Evolutionary conservation across 371 early-diverging fungal genomes (phyloP), one percentile per base, ranked within the genome.

Genomic region (Chytridium lagenaria): DNA sequence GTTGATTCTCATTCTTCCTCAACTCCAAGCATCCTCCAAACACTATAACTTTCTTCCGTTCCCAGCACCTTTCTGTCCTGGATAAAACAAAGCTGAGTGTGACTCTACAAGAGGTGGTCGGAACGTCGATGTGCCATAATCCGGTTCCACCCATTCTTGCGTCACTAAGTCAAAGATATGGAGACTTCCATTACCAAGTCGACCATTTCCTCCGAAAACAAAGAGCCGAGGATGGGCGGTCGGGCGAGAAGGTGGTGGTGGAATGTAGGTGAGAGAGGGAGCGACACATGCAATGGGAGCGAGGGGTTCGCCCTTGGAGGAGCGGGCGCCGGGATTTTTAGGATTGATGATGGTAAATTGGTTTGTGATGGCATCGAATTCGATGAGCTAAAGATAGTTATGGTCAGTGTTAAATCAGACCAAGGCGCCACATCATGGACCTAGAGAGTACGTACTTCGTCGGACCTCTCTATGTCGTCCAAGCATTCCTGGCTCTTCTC

Each of bases 111-210:
- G n/a, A 5, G 50, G 52, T 34, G 68, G 51, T 1, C 68, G 50
- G 12, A 50, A 33, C 12, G 12, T 33, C 10, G 31, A 3, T 37
- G 7, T 23, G 26, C 16, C 52, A 40, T 33, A 34, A 10, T 2
- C 1, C 1, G 68, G 68, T 30, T 50, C 51, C 12, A 49, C 44
- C 68, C 68, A 68, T 16, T 28, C 22, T 10, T 34, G 50, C 30
- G 68, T 31, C 1, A 15, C 36, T 1, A 68, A 51, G 52, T 68
- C 68, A 51, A 63, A 68, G 26, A 68, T 51, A 51, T 68, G 52
- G 2, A 68, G 51, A 1, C 36, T 31, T 26, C 51, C 34, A 30
- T 34, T 23, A 22, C 52, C 52, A 15, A 10, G 16, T n/a, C n/a
- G 7, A 34, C 33, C 68, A 34, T 15, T 49, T 3, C 68, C 52